Conservation (phyloP, 495 filamentous ascomycete genomes). For the Daldinia childiae region DNA sequence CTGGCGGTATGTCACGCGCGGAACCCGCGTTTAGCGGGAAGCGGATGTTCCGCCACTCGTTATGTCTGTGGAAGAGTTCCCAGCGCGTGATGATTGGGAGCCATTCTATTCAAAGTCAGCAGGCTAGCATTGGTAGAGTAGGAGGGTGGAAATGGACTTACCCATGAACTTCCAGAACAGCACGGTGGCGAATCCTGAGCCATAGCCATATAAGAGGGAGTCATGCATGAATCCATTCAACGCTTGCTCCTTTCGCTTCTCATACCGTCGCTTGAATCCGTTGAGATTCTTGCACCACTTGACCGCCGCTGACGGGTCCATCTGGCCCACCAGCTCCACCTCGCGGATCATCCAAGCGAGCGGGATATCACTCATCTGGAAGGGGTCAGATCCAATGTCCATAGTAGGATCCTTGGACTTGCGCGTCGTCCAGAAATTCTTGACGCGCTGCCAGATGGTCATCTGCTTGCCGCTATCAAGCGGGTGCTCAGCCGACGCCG, state of each 20-base stretch:
- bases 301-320: conserved; percentile 18
- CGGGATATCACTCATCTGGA: conserved; percentile 52
- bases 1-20: too few species aligned
- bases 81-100: conserved; percentile 47
- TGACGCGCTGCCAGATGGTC: conserved; percentile 41
- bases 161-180: too few species aligned
- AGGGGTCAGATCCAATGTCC: conserved; percentile 31
- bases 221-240: too few species aligned
- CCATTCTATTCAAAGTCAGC: too few species aligned
- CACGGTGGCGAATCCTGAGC: too few species aligned
- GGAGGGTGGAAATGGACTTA: too few species aligned
- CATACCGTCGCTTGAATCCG: too few species aligned
- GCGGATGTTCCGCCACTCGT: conserved; percentile 45
- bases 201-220: too few species aligned
- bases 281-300: conserved; percentile 3
- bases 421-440: conserved; percentile 41
- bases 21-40: conserved; percentile 60
- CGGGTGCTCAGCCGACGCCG: conserved; percentile 14
- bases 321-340: too few species aligned
- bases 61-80: conserved; percentile 44
- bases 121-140: too few species aligned
- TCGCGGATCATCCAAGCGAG: conserved; percentile 25
- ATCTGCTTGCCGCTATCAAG: conserved; percentile 24
- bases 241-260: too few species aligned
- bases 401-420: conserved; percentile 29